Percentiles rank a stretch among this genome's conserved stretches.
phyloP scores from a whole-genome alignment of 2,329 filamentous ascomycete species.

The Beauveria sp. region DNA sequence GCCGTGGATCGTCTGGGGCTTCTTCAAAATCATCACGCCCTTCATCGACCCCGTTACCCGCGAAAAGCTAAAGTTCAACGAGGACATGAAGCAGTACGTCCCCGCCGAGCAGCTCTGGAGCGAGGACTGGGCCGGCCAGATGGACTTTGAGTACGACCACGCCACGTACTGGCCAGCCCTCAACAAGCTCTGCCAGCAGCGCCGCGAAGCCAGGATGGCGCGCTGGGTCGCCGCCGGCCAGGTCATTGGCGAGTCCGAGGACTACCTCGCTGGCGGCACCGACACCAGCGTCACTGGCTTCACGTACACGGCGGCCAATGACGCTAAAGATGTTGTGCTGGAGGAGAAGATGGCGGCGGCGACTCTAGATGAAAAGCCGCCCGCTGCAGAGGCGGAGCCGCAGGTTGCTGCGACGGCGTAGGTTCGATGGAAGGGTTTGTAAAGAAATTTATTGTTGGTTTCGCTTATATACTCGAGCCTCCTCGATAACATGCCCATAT shows the following conservation, averaged over 20 bases:
- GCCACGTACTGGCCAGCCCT: slow-evolving; percentile 81
- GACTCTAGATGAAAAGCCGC: slow-evolving; percentile 8
- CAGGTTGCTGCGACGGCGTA: slow-evolving; percentile 12
- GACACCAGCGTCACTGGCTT: slow-evolving; percentile 27
- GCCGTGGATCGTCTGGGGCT: slow-evolving; percentile 83
- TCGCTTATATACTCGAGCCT: background rate
- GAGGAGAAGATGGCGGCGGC: slow-evolving; percentile 10
- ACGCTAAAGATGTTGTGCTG: background rate
- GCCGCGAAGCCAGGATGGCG: slow-evolving; percentile 51
- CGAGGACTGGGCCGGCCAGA: slow-evolving; percentile 62
- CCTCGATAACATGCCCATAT: too few species aligned
- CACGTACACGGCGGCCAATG: slow-evolving; percentile 17
- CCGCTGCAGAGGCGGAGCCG: slow-evolving; percentile 21
- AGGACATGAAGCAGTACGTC: slow-evolving; percentile 76
- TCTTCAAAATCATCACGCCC: slow-evolving; percentile 92
- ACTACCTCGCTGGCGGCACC: slow-evolving; percentile 65
- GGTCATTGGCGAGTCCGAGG: slow-evolving; percentile 77
- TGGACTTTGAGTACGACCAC: slow-evolving; percentile 91
- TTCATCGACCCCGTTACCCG: slow-evolving; percentile 94
- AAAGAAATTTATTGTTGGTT: background rate
- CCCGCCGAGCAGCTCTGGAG: slow-evolving; percentile 77
- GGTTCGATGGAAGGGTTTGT: background rate
- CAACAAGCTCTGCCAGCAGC: slow-evolving; percentile 59
- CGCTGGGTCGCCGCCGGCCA: slow-evolving; percentile 78
- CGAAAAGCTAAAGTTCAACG: slow-evolving; percentile 96